Evolutionary conservation across 306 rosid species (phyloP).

Genomic region (Cucurbita maxima): DNA sequence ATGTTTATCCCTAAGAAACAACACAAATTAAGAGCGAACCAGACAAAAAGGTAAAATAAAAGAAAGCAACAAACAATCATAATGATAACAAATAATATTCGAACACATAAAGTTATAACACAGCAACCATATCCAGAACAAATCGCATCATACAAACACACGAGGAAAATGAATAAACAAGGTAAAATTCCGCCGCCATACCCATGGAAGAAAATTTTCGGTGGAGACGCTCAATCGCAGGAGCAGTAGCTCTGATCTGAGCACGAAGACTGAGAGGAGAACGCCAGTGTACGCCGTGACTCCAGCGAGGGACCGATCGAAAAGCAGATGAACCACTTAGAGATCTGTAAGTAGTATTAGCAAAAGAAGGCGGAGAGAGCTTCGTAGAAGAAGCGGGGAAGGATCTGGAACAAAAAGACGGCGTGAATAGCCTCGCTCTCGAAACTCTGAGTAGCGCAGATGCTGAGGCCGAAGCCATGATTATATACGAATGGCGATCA

Average conservation of each 20-base stretch:
- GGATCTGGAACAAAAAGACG: constrained; percentile 30
- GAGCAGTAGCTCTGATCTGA: constrained; percentile 77
- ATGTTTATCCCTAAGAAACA: neutral
- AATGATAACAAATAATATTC: no score
- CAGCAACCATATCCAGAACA: neutral
- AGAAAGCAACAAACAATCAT: neutral
- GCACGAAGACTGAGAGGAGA: constrained; percentile 48
- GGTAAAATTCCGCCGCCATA: constrained; percentile 12
- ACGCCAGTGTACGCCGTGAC: constrained; percentile 63
- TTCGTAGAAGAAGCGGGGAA: constrained; percentile 12
- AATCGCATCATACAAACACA: neutral
- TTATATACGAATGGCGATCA: constrained; percentile 32
- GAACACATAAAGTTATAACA: neutral
- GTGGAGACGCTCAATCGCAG: constrained; percentile 52
- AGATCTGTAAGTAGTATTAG: constrained; percentile 15
- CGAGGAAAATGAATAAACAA: neutral
- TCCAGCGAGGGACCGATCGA: constrained; percentile 34
- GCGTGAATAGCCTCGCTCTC: constrained; percentile 25
- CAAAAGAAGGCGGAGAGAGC: constrained; percentile 1
- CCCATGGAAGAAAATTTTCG: constrained; percentile 76
- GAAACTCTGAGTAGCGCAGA: constrained; percentile 56
- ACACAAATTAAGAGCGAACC: neutral
- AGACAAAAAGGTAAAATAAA: neutral
- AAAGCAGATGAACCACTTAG: constrained; percentile 8
- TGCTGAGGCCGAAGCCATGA: constrained; percentile 26